phyloP scores from a whole-genome alignment of 768 basidiomycete species.

The Podaxis carcinomalis region DNA sequence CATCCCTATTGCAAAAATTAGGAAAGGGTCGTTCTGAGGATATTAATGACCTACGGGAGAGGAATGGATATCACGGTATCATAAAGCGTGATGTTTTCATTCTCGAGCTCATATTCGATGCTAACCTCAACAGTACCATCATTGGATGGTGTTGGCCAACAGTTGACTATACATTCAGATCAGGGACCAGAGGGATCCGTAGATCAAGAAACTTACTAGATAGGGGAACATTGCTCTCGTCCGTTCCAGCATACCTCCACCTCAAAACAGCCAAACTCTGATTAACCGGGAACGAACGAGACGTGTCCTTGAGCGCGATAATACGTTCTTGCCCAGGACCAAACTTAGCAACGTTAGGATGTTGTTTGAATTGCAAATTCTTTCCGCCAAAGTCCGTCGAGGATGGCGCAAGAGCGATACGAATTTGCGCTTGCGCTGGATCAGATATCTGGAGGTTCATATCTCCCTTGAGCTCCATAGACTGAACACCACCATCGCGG shows the following conservation, averaged over 20 bases:
- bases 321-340: slow-evolving; percentile 55
- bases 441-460: slow-evolving; percentile 90
- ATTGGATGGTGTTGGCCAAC: slow-evolving; percentile 92
- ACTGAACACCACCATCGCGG: slow-evolving; percentile 87
- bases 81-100: slow-evolving; percentile 71
- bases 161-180: slow-evolving; percentile 65
- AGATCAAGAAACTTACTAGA: slow-evolving; percentile 58
- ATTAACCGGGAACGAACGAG: slow-evolving; percentile 81
- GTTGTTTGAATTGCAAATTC: slow-evolving; percentile 92
- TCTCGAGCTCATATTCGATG: slow-evolving; percentile 96
- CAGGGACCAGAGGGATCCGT: background rate
- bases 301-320: slow-evolving; percentile 80
- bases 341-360: slow-evolving; percentile 92
- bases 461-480: slow-evolving; percentile 91
- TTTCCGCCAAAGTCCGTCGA: slow-evolving; percentile 54
- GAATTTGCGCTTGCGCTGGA: slow-evolving; percentile 64
- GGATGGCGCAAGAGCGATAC: slow-evolving; percentile 56
- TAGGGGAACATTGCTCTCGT: slow-evolving; percentile 88
- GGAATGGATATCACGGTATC: slow-evolving; percentile 91
- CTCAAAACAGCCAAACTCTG: slow-evolving; percentile 85
- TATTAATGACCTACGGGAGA: slow-evolving; percentile 64
- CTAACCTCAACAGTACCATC: slow-evolving; percentile 93
- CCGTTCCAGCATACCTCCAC: slow-evolving; percentile 88
- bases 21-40: background rate
- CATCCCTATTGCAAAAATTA: slow-evolving; percentile 39